Percentiles rank a stretch among this genome's conserved stretches.
Evolutionary conservation across 768 basidiomycete species (phyloP).

Genomic region (Calocybe gangraenosa): DNA sequence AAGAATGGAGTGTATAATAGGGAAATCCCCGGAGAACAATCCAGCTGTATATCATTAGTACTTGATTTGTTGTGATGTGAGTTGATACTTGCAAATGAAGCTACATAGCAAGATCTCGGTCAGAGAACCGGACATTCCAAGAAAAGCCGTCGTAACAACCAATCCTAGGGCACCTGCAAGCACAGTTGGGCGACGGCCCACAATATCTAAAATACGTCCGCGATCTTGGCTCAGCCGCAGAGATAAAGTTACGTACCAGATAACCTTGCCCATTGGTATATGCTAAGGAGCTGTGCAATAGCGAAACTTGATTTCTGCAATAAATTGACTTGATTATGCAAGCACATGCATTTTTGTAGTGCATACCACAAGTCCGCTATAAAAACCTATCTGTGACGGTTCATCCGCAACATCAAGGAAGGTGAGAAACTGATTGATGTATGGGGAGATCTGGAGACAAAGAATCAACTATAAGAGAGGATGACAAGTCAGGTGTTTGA

Average conservation of each 20-base stretch:
- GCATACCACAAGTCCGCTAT: constrained; percentile 63
- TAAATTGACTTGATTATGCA: neutral
- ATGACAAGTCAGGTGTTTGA: neutral
- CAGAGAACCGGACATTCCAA: constrained; percentile 57
- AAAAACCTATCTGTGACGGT: constrained; percentile 58
- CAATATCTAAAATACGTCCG: constrained; percentile 34
- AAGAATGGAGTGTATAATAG: constrained; percentile 60
- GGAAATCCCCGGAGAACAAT: constrained; percentile 57
- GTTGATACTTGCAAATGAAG: constrained; percentile 38
- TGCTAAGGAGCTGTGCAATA: constrained; percentile 52
- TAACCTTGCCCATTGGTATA: constrained; percentile 61
- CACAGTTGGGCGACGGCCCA: constrained; percentile 64
- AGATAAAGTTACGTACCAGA: constrained; percentile 34
- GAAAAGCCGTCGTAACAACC: constrained; percentile 44
- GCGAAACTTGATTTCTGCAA: constrained; percentile 63
- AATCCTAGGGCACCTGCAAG: constrained; percentile 48
- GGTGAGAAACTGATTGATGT: constrained; percentile 64
- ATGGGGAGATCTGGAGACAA: constrained; percentile 58
- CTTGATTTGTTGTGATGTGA: neutral
- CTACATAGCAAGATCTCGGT: constrained; percentile 43
- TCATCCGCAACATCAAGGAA: constrained; percentile 53
- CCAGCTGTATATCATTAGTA: constrained; percentile 38
- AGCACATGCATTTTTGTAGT: constrained; percentile 18
- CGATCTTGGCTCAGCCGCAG: constrained; percentile 4
- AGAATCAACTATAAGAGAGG: constrained; percentile 12